phyloP scores from a whole-genome alignment of 129 eudicot species.

The Flaveria bidentis region DNA sequence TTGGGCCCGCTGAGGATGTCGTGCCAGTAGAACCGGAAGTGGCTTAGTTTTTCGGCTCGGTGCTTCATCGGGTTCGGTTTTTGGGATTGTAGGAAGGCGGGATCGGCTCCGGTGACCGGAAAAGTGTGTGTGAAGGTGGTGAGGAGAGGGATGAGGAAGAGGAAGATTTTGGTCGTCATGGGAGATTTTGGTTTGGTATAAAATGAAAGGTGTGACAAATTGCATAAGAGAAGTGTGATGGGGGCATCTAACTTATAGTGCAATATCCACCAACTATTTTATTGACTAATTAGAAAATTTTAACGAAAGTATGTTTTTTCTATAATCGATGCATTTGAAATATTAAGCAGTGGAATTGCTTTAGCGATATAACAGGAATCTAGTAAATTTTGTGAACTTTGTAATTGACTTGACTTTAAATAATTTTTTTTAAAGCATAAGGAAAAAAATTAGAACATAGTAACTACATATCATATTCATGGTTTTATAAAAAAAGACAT shows the following conservation, averaged over 20 bases:
- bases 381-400: no score
- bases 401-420: no score
- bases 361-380: no score
- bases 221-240: slow-evolving; percentile 1
- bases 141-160: slow-evolving; percentile 25
- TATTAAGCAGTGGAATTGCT: no score
- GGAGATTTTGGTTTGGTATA: slow-evolving; percentile 4
- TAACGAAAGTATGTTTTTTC: background rate
- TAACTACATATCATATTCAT: no score
- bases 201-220: slow-evolving; percentile 14
- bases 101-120: slow-evolving; percentile 22
- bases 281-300: background rate
- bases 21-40: slow-evolving; percentile 63
- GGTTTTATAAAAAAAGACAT: no score
- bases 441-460: no score
- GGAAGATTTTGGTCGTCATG: slow-evolving; percentile 29
- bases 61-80: slow-evolving; percentile 28
- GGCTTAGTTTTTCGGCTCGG: slow-evolving; percentile 51
- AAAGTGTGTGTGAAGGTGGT: slow-evolving; percentile 23
- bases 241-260: slow-evolving; percentile 26
- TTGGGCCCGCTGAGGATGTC: slow-evolving; percentile 44
- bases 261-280: background rate
- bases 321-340: background rate
- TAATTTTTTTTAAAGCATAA: no score
- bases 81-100: slow-evolving; percentile 18